Conservation (phyloP, 495 filamentous ascomycete genomes). For the Talaromyces stipitatus region DNA sequence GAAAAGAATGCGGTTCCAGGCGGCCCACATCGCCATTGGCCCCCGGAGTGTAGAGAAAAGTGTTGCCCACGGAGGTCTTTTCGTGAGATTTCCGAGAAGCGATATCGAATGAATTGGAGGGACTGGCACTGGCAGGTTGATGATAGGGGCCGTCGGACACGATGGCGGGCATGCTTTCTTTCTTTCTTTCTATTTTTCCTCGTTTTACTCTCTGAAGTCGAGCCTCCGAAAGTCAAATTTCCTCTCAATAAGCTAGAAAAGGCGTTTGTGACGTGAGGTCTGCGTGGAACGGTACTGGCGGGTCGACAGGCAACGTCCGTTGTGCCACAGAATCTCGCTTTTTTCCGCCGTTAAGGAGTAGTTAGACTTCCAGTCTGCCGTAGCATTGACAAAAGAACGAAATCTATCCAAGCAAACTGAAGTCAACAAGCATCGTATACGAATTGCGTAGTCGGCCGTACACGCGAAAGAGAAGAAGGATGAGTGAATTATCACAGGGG, state of each 20-base stretch:
- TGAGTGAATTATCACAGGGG: neutral
- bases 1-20: slow-evolving; percentile 17
- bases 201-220: neutral
- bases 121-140: slow-evolving; percentile 19
- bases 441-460: neutral
- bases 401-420: neutral
- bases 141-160: slow-evolving; percentile 30
- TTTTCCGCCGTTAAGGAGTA: neutral
- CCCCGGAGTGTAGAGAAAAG: slow-evolving; percentile 43
- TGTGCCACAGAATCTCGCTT: neutral
- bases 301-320: neutral
- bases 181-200: neutral
- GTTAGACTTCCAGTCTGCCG: neutral
- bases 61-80: slow-evolving; percentile 39
- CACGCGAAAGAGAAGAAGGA: neutral
- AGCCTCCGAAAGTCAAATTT: too few relatives aligned
- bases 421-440: neutral
- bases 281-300: slow-evolving; percentile 3
- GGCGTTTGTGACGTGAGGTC: slow-evolving; percentile 3
- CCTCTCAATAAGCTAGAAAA: slow-evolving; percentile 5
- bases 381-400: neutral
- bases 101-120: slow-evolving; percentile 33
- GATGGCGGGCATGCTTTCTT: slow-evolving; percentile 40
- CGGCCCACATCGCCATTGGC: slow-evolving; percentile 33
- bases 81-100: slow-evolving; percentile 35